Percentiles rank a stretch among this genome's conserved stretches.
Conservation (phyloP, 2,329 filamentous ascomycete genomes). For the Calonectria fujianensis region DNA sequence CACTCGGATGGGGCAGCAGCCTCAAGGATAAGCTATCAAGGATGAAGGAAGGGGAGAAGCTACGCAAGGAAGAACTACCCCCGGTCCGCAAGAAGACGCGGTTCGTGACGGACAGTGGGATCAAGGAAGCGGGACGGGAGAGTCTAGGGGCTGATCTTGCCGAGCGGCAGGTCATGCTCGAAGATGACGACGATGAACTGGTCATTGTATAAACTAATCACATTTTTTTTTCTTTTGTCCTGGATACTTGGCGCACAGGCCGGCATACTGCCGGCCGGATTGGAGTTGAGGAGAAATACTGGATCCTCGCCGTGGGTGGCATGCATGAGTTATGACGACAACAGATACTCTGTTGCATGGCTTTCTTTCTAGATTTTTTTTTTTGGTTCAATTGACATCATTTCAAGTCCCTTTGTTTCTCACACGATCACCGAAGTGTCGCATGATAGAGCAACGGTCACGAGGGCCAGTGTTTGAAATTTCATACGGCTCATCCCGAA, state of each 20-base stretch:
- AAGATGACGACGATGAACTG: slow-evolving; percentile 72
- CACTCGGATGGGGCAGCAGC: slow-evolving; percentile 74
- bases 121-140: slow-evolving; percentile 84
- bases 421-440: background rate
- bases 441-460: slow-evolving; percentile 7
- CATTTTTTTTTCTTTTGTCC: slow-evolving; percentile 31
- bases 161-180: slow-evolving; percentile 60
- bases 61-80: slow-evolving; percentile 60
- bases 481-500: background rate
- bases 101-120: slow-evolving; percentile 87
- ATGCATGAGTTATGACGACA: slow-evolving; percentile 52
- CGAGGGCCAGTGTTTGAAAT: background rate
- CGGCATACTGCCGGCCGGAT: slow-evolving; percentile 44
- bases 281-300: slow-evolving; percentile 47
- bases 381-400: slow-evolving; percentile 38
- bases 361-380: slow-evolving; percentile 39
- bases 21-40: slow-evolving; percentile 74
- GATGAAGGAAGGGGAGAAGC: slow-evolving; percentile 77
- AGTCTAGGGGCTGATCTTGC: slow-evolving; percentile 76
- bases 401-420: slow-evolving; percentile 17
- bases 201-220: slow-evolving; percentile 64
- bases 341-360: slow-evolving; percentile 44
- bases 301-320: slow-evolving; percentile 38
- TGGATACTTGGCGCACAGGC: slow-evolving; percentile 47
- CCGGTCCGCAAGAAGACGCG: slow-evolving; percentile 83